Evolutionary conservation across 2,329 filamentous ascomycete species (phyloP).

Genomic region (Penicillium digitatum): DNA sequence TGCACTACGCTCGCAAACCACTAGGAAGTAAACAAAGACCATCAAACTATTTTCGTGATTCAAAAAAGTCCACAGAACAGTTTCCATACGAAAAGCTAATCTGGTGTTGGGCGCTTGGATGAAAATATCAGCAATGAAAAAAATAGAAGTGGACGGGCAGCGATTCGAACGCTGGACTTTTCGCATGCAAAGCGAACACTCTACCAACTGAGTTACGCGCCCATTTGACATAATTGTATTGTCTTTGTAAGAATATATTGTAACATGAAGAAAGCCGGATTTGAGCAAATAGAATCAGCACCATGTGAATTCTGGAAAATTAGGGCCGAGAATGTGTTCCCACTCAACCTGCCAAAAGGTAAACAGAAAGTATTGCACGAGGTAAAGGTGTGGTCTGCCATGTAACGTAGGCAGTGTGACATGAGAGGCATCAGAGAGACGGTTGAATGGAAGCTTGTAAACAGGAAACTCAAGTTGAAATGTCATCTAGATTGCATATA

Average conservation of each 20-base stretch:
- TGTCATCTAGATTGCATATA: neutral
- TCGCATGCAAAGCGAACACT: constrained; percentile 21
- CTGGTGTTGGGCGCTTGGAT: too few species aligned
- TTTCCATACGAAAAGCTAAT: neutral
- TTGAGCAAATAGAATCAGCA: too few species aligned
- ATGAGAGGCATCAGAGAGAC: neutral
- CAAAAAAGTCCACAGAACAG: neutral
- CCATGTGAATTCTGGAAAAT: too few species aligned
- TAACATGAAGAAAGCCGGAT: fast-evolving
- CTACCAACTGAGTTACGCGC: constrained; percentile 13
- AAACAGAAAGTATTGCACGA: neutral
- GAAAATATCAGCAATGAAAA: neutral
- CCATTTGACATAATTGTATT: neutral
- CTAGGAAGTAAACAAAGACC: too few species aligned
- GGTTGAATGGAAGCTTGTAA: neutral
- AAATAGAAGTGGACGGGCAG: neutral
- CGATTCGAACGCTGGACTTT: constrained; percentile 9
- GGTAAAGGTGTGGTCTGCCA: neutral
- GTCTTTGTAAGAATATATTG: fast-evolving
- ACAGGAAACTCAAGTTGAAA: neutral
- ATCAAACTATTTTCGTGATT: neutral
- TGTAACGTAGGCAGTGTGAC: neutral
- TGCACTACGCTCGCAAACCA: too few species aligned
- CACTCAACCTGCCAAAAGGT: neutral
- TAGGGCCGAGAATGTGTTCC: neutral